Evolutionary conservation across 495 filamentous ascomycete species (phyloP).

Genomic region (Aspergillus avenaceus): DNA sequence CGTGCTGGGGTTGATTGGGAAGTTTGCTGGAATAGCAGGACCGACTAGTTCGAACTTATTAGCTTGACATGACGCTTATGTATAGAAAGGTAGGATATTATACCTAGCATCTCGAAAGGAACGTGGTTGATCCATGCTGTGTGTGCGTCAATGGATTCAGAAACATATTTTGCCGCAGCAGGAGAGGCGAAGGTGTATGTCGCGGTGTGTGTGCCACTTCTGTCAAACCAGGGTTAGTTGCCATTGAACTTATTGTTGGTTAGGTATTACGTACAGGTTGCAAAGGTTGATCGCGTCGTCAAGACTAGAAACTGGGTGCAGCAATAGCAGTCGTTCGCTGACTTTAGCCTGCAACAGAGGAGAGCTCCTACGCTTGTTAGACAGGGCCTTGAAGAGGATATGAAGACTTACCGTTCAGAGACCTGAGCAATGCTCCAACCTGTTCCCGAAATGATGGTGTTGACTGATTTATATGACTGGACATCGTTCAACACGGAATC

Average conservation of each 20-base stretch:
- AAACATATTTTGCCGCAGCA: constrained; percentile 46
- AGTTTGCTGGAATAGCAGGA: constrained; percentile 32
- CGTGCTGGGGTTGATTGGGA: constrained; percentile 17
- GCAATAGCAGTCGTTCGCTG: constrained; percentile 26
- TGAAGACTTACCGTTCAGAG: constrained; percentile 19
- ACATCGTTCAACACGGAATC: constrained; percentile 19
- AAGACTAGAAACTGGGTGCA: constrained; percentile 35
- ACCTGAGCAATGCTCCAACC: constrained; percentile 31
- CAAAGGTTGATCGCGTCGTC: constrained; percentile 45
- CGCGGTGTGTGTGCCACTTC: constrained; percentile 30
- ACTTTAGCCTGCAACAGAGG: constrained; percentile 27
- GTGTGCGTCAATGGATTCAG: constrained; percentile 45
- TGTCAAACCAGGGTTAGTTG: background rate
- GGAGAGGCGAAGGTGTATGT: constrained; percentile 47
- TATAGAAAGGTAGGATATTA: background rate
- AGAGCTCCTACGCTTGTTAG: constrained; percentile 21
- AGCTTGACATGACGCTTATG: background rate
- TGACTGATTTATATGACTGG: constrained; percentile 17
- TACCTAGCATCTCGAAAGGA: constrained; percentile 40
- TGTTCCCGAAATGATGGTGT: constrained; percentile 25
- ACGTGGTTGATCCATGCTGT: constrained; percentile 50
- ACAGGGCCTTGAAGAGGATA: too few species aligned
- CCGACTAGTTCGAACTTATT: constrained; percentile 23
- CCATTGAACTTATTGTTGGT: too few species aligned
- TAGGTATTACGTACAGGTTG: constrained; percentile 17